Evolutionary conservation across 2,329 filamentous ascomycete genomes (phyloP), one percentile per base, ranked within the genome.

Genomic region (Teratosphaeria nubilosa): DNA sequence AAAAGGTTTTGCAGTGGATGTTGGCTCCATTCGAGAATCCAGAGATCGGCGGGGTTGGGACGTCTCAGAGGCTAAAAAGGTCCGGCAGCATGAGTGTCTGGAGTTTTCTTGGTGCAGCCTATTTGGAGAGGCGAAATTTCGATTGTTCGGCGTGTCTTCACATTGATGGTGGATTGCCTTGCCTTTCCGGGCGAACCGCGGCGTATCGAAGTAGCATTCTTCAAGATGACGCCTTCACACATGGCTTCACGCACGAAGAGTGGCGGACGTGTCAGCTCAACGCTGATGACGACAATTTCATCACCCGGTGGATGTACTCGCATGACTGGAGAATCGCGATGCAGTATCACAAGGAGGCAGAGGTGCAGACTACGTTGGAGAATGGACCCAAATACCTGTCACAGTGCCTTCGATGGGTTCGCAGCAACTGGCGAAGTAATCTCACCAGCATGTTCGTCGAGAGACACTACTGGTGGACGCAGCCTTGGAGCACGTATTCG

Each of bases 361-460:
- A 95, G 74, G 87, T 97, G 60, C 86, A 94, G 77, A 97, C 92
- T 27, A 96, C 91, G 2, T 80, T 97, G 48, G 92, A 96, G 74
- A 88, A 92, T 72, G 87, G 91, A 70, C 78, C 82, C 58, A 95
- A 91, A 70, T 97, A 95, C 70, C 78, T 97, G 63, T 92, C 90
- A 71, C 92, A 97, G 75, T 97, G 92, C 75, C 84, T 92, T 53
- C 84, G 92, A 53, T 97, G 92, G 92, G 91, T 94, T 51, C 86
- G 92, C 69, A 96, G 91, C 79, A 97, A 97, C 75, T 97, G 92
- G 92, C 83, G 92, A 70, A 96, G 91, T 78, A 97, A 97, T 74
- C 86, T 90, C 74, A 96, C 90, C 56, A 96, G 90, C 73, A 80
- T 96, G 69, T 82, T 92, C 63, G 83, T 84, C 63, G 92, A 96